Evolutionary conservation across 768 basidiomycete species (phyloP), one percentile per base, ranked within the genome.

Genomic region (Exidia glandulosa): DNA sequence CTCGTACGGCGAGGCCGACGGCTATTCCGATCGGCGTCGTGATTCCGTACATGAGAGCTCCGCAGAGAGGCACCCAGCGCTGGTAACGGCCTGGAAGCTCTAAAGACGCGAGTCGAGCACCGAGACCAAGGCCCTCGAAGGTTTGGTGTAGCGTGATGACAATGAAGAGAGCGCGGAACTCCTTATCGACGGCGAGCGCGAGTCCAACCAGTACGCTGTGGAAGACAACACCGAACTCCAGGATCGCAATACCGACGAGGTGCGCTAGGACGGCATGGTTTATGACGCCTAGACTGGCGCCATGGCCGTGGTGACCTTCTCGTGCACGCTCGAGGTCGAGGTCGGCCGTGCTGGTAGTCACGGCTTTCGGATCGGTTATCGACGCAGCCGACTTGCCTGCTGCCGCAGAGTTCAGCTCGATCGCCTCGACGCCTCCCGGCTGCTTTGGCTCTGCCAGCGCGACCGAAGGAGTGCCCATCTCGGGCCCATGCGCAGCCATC

Each of bases 121-220:
- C 95, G 25, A 98, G 76, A 69, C 92, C 95, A 48, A 97, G 81
- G 29, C 94, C 95, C 71, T 98, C 95, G 67, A 97, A 97, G 45
- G 82, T 88, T 80, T 95, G 94, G 68, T 97, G 95, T 74, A 95
- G 93, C 66, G 93, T 74, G 30, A 96, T 71, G 57, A 98, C 95
- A 61, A 91, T 74, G 69, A 96, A 93, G n/a, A 99, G 81, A 14
- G 87, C 72, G 63, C 81, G 89, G 74, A 97, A 96, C 36, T 81
- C 69, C 3, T 78, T 73, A 65, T 86, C 84, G n/a, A 94, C 90
- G 23, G 93, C 94, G 45, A 97, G 81, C 0, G 95, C 94, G 32
- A 97, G 74, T 1, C 94, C 94, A 61, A 96, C 88, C 55, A 95
- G 77, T 4, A 93, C 67, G 70, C 89, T 88, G 68, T 94, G 94